Evolutionary conservation across 139 green algal species (phyloP).

Genomic region (Chlorella ohadii): DNA sequence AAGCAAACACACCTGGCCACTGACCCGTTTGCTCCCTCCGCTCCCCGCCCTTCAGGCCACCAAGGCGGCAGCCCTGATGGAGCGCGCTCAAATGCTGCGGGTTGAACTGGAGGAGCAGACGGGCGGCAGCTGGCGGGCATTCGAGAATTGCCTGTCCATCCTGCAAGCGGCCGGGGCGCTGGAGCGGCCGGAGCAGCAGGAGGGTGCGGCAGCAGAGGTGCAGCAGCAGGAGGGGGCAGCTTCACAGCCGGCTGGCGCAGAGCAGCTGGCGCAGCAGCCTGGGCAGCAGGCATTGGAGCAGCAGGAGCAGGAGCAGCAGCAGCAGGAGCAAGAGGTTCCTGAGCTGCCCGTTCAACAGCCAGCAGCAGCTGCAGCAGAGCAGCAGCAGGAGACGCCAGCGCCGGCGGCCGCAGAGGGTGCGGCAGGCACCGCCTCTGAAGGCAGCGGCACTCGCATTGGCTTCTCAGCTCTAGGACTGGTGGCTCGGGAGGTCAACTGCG

Average conservation of each 20-base stretch:
- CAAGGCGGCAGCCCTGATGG: slow-evolving; percentile 43
- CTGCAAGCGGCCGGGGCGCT: slow-evolving; percentile 52
- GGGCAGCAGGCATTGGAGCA: neutral
- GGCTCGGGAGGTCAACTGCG: slow-evolving; percentile 71
- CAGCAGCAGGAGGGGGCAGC: too few species aligned
- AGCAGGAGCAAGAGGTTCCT: too few species aligned
- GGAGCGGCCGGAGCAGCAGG: neutral
- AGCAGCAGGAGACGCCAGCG: neutral
- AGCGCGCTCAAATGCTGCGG: slow-evolving; percentile 40
- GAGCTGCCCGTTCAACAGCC: too few species aligned
- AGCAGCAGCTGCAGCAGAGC: neutral
- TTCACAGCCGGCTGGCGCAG: neutral
- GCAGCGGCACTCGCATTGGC: neutral
- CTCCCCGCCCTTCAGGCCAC: neutral
- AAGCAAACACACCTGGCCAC: neutral
- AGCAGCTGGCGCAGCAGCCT: neutral
- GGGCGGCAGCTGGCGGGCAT: slow-evolving; percentile 56
- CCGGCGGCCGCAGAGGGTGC: neutral
- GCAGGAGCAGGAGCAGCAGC: neutral
- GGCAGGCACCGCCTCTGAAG: neutral
- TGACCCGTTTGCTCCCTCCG: too few species aligned
- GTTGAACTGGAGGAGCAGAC: slow-evolving; percentile 40
- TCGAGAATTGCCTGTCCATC: slow-evolving; percentile 66
- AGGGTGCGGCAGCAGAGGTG: neutral
- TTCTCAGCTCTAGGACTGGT: slow-evolving; percentile 73